Evolutionary conservation across 805 yeast genomes (phyloP).

Genomic region (Candida silvatica): DNA sequence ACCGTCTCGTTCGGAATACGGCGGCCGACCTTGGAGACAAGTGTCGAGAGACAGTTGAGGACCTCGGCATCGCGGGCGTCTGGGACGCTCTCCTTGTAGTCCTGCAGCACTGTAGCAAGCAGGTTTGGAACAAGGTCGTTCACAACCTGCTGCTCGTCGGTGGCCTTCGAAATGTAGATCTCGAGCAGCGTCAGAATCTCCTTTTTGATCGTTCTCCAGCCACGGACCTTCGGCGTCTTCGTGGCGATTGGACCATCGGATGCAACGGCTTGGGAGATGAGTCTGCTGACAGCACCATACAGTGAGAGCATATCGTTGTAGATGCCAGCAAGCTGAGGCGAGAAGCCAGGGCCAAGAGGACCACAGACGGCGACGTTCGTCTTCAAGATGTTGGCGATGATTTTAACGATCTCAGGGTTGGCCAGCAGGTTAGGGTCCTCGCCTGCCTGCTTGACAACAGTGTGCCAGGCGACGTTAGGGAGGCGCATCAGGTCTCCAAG

Average conservation of each 20-base stretch:
- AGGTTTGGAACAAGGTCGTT: constrained; percentile 76
- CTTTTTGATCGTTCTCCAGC: constrained; percentile 91
- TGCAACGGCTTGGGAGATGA: constrained; percentile 77
- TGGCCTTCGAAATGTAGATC: constrained; percentile 81
- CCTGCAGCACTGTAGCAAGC: constrained; percentile 78
- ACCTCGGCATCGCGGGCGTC: constrained; percentile 99
- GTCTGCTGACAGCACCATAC: constrained; percentile 79
- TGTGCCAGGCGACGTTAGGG: constrained; percentile 93
- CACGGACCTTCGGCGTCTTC: constrained; percentile 90
- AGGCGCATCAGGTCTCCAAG: constrained; percentile 75
- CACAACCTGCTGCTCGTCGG: constrained; percentile 76
- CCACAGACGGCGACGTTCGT: constrained; percentile 93
- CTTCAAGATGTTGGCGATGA: constrained; percentile 87
- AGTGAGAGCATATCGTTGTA: constrained; percentile 85
- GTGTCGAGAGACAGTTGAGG: constrained; percentile 85
- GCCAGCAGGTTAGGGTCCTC: constrained; percentile 74
- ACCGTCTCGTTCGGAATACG: constrained; percentile 87
- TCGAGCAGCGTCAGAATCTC: constrained; percentile 87
- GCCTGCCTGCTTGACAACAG: constrained; percentile 77
- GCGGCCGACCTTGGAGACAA: constrained; percentile 80
- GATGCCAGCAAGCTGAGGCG: constrained; percentile 77
- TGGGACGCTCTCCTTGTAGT: constrained; percentile 81
- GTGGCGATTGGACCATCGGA: constrained; percentile 82
- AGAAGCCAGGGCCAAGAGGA: constrained; percentile 89
- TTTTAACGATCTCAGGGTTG: constrained; percentile 77